Evolutionary conservation across 352 stramenopile species (phyloP), one percentile per base, ranked within the genome.

Genomic region (Phytophthora megakarya): DNA sequence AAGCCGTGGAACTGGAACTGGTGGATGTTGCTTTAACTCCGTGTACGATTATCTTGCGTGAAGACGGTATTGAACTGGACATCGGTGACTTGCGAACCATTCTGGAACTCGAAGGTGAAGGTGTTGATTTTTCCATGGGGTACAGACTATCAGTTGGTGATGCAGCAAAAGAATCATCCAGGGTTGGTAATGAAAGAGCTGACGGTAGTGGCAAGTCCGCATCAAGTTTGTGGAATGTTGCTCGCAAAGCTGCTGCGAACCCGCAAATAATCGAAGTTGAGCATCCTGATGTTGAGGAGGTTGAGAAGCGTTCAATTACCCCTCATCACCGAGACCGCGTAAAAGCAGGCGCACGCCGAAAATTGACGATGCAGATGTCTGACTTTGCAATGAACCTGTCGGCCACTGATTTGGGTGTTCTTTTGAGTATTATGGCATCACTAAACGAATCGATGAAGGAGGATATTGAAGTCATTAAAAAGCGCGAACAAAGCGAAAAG

Each of bases 361-460:
- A 88, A 51, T 25, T 96, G 26, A 78, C 78, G 10, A 78, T 96
- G 63, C 76, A 81, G 45, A 90, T 96, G 80, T 94, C 86, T 13
- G 86, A 95, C 37, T 95, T 95, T 61, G 88, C 76, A 2, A 63
- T 96, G 57, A 96, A 96, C 57, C 59, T 96, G 11, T 92, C 83
- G 0, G 66, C 84, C 19, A 86, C 88, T 33, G 86, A 96, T 58
- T 57, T 96, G 32, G 80, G 86, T 22, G 75, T 96, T 1, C 76
- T 96, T n/a, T 65, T 90, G 25, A 90, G 83, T 49, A 94, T 96
- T 65, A 43, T 86, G 44, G 54, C 54, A 3, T 75, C 83, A 12
- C 65, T 96, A 13, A 86, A 75, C 37, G 86, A 88, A 38, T 80
- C 86, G 1, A 81, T 92, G 79, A 78, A 83, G 18, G 82, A 92